Conservation (phyloP, 345 rosid genomes). For the Citrus australasica region DNA sequence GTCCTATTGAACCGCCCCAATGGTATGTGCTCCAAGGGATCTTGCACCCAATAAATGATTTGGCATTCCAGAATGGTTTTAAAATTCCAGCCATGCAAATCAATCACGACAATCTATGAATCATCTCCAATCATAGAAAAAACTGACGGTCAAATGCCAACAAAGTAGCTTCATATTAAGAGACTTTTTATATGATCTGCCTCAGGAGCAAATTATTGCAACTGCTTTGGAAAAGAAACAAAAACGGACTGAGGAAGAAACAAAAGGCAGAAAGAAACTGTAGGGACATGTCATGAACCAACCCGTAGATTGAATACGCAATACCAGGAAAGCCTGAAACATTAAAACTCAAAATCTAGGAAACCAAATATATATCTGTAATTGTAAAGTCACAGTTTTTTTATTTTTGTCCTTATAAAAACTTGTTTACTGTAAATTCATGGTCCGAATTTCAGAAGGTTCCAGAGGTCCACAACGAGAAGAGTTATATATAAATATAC, state of each 20-base stretch:
- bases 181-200: background rate
- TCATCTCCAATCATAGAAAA: background rate
- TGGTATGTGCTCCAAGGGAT: background rate
- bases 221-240: background rate
- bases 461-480: no score
- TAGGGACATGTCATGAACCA: background rate
- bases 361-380: background rate
- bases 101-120: background rate
- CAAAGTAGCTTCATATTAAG: background rate
- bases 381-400: no score
- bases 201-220: background rate
- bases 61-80: background rate
- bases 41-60: background rate
- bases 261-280: background rate
- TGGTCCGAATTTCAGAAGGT: background rate
- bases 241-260: background rate
- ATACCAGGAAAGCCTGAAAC: background rate
- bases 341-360: background rate
- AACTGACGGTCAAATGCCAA: background rate
- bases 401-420: background rate
- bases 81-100: background rate
- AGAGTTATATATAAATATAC: no score
- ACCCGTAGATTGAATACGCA: background rate
- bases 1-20: background rate
- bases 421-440: background rate